These are phyloP conservation scores for Luffa aegyptiaca DNA, from an alignment of 306 rosid species.

Conservation along the genomic window DNA sequence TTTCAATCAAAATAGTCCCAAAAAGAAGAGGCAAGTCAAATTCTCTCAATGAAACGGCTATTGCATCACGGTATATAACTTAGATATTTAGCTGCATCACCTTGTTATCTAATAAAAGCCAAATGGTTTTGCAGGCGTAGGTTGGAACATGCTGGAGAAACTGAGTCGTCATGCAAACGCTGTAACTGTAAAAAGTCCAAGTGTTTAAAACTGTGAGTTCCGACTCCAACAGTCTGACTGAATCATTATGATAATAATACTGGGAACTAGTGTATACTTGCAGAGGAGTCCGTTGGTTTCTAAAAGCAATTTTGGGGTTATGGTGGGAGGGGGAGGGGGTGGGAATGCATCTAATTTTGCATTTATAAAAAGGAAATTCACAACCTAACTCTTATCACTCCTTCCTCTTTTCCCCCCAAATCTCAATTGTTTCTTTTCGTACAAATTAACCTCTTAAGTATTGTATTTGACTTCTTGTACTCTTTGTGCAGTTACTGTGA, in stretches of 20 bases:
- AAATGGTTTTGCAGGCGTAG: slow-evolving; percentile 55
- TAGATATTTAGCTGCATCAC: slow-evolving; percentile 1
- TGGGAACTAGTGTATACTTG: background rate
- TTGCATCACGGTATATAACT: background rate
- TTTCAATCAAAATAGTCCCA: slow-evolving; percentile 57
- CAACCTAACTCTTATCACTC: too few species aligned
- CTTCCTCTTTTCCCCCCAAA: background rate
- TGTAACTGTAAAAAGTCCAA: slow-evolving; percentile 90
- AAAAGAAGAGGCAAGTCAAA: slow-evolving; percentile 58
- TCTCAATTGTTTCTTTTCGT: background rate
- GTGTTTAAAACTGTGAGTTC: slow-evolving; percentile 88
- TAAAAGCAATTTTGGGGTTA: background rate
- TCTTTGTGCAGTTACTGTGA: slow-evolving; percentile 63
- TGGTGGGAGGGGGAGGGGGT: background rate
- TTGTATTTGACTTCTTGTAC: background rate
- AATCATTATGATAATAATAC: background rate
- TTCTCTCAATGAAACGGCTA: slow-evolving; percentile 5
- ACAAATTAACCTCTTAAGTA: background rate
- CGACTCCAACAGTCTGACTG: background rate
- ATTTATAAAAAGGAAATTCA: background rate
- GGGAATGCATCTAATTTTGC: background rate
- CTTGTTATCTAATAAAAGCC: slow-evolving; percentile 17
- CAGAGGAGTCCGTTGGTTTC: background rate
- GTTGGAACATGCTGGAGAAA: slow-evolving; percentile 44
- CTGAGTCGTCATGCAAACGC: slow-evolving; percentile 63